Evolutionary conservation across 1,284 basidiomycete genomes (phyloP).

Genomic region (Irpex lacteus): DNA sequence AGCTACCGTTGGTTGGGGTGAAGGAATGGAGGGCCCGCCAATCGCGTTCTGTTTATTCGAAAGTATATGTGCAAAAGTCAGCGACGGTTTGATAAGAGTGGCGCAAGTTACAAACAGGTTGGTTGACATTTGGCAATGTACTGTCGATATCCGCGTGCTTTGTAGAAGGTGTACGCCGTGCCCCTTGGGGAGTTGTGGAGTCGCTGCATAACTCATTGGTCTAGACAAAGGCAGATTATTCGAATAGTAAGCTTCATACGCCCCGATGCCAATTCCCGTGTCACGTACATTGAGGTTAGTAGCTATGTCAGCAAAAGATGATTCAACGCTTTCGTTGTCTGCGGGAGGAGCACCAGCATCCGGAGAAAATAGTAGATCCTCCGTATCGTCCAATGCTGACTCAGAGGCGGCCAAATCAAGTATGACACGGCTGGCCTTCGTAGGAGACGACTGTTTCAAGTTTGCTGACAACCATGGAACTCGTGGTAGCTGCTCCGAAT

Average conservation of each 20-base stretch:
- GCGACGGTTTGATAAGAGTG: neutral
- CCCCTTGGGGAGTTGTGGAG: neutral
- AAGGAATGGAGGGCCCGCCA: neutral
- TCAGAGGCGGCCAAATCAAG: neutral
- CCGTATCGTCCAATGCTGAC: neutral
- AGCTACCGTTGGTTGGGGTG: neutral
- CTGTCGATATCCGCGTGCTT: neutral
- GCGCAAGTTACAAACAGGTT: neutral
- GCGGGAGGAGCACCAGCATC: neutral
- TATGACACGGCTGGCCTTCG: neutral
- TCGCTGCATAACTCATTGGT: neutral
- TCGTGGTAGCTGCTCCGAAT: neutral
- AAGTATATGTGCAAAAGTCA: neutral
- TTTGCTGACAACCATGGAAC: neutral
- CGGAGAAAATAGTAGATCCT: neutral
- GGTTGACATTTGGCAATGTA: neutral
- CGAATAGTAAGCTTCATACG: neutral
- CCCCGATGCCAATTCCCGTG: neutral
- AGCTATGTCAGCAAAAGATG: neutral
- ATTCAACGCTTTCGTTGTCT: neutral
- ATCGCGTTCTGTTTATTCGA: constrained; percentile 4
- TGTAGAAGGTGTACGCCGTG: neutral
- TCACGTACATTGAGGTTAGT: neutral
- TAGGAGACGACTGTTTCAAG: neutral
- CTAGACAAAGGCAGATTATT: neutral